phyloP scores from a whole-genome alignment of 306 rosid genomes.

The Acacia melanoxylon region DNA sequence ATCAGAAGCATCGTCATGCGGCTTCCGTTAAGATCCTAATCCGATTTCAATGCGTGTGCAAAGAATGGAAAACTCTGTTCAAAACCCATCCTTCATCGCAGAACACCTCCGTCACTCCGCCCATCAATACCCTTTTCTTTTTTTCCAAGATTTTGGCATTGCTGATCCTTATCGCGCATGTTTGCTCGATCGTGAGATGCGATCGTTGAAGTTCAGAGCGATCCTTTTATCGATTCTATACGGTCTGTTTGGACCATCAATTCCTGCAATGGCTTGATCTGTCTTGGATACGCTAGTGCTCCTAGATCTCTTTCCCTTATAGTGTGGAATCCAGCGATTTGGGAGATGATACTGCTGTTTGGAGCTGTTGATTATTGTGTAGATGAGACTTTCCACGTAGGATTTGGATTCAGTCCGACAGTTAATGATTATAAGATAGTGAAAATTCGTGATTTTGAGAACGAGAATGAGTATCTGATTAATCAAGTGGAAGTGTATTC shows the following conservation, averaged over 20 bases:
- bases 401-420: background rate
- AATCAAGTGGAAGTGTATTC: background rate
- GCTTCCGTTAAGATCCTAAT: background rate
- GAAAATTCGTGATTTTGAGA: background rate
- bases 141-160: no score
- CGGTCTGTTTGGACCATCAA: background rate
- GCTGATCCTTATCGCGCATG: background rate
- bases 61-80: background rate
- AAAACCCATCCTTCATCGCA: background rate
- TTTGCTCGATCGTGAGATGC: background rate
- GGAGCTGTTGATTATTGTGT: background rate
- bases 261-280: background rate
- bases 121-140: background rate
- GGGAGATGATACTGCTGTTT: background rate
- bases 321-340: background rate
- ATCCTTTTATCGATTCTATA: background rate
- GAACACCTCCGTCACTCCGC: background rate
- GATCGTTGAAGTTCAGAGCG: background rate
- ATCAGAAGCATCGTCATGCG: background rate
- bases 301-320: background rate
- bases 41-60: background rate
- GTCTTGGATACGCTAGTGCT: background rate
- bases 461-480: background rate
- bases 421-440: background rate
- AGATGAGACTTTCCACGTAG: background rate